Evolutionary conservation across 169 alveolate genomes (phyloP), one percentile per base, ranked within the genome.

Genomic region (Eimeria tenella): DNA sequence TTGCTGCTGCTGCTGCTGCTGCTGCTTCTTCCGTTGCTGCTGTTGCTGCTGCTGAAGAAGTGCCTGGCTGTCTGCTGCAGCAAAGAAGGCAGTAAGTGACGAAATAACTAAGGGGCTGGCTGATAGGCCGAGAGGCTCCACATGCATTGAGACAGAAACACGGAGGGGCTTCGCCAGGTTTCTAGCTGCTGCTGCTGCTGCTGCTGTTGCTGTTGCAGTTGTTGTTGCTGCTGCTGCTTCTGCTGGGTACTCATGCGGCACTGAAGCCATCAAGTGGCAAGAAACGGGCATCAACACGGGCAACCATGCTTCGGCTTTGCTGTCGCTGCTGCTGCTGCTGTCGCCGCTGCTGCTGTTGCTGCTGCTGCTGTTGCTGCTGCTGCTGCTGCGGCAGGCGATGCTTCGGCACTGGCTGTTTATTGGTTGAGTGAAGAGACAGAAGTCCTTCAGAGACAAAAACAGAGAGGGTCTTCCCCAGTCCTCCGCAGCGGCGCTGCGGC

Each of bases 201-300:
- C 62, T 42, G 58, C 55, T 74, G 60, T 1, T 17, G 62, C 5
- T 42, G 68, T n/a, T 53, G 86, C 68, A 42, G 65, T 10, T 0
- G 65, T 13, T 4, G 19, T 62, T 15, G 63, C 63, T 50, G 60
- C 58, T 4, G 31, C 86, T 5, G 31, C 86, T 31, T 15, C 56
- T 71, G 56, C 82, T 71, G 82, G 7, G 21, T 15, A 15, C 68
- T 53, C 50, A 4, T 62, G 86, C 11, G 6, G 23, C 49, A 77
- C 42, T n/a, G 86, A 49, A 0, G 19, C 86, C 50, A 53, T 31
- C 31, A 62, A 49, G 60, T 50, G 23, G 31, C 86, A 49, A 23
- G 86, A 77, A 58, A 77, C 68, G 9, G 86, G 86, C 86, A 77
- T n/a, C 52, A 77, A 31, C 9, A 77, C 86, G 11, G 86, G 86